Evolutionary conservation across 2,329 filamentous ascomycete genomes (phyloP).

Genomic region (Moelleriella libera): DNA sequence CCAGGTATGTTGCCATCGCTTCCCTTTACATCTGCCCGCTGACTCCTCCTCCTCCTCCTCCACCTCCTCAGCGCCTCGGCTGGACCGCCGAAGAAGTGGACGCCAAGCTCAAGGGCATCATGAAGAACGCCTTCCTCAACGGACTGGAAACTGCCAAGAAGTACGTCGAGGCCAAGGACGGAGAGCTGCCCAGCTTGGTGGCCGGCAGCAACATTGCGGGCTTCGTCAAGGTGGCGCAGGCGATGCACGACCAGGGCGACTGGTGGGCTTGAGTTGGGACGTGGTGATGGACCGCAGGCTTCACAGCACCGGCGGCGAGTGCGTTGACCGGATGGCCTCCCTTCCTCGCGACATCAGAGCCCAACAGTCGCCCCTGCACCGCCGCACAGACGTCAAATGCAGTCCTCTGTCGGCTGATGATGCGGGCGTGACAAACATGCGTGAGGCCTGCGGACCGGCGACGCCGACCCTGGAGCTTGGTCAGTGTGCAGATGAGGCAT

Average conservation of each 20-base stretch:
- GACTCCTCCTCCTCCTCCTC: not conserved
- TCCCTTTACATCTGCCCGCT: not conserved
- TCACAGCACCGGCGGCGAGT: no score
- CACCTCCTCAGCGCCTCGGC: conserved; percentile 45
- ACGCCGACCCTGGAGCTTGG: no score
- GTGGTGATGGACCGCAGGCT: no score
- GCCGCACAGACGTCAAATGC: no score
- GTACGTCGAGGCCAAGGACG: conserved; percentile 67
- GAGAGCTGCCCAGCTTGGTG: conserved; percentile 77
- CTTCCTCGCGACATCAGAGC: no score
- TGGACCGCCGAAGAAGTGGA: conserved; percentile 91
- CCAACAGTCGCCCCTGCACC: no score
- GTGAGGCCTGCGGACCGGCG: no score
- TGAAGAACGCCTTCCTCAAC: conserved; percentile 86
- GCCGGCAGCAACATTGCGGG: conserved; percentile 95
- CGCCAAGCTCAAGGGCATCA: conserved; percentile 79
- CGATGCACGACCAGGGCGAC: conserved; percentile 94
- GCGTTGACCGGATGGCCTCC: no score
- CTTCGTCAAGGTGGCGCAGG: conserved; percentile 87
- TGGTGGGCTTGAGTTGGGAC: conserved; percentile 45
- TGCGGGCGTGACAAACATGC: no score
- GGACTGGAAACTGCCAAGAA: conserved; percentile 80
- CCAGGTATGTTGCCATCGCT: conserved; percentile 13
- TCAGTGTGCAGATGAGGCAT: no score
- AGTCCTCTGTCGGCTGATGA: no score